Percentiles rank a stretch among this genome's conserved stretches.
phyloP scores from a whole-genome alignment of 257 asterid species.

The Rubia yunnanensis region DNA sequence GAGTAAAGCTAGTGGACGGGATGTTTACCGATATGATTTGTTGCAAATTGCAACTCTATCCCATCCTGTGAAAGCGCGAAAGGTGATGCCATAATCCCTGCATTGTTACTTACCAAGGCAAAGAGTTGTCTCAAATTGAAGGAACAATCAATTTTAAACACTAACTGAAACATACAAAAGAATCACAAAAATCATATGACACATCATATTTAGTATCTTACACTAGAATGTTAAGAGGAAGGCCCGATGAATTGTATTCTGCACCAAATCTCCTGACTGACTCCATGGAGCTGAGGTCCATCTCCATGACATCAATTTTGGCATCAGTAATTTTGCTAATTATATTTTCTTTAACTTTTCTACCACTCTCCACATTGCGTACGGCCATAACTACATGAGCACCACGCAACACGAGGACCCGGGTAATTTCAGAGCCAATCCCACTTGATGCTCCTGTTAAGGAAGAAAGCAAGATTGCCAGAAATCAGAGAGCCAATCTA shows the following conservation, averaged over 20 bases:
- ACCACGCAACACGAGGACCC: slow-evolving; percentile 43
- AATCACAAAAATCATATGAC: not conserved
- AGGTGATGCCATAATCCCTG: slow-evolving; percentile 66
- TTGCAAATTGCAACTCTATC: slow-evolving; percentile 71
- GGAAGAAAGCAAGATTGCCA: slow-evolving; percentile 5
- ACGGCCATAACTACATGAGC: slow-evolving; percentile 64
- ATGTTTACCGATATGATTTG: slow-evolving; percentile 54
- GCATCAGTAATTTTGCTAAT: slow-evolving; percentile 39
- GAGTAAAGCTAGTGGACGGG: not conserved
- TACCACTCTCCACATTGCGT: slow-evolving; percentile 32
- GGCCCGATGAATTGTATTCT: slow-evolving; percentile 29
- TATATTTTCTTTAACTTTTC: slow-evolving; percentile 33
- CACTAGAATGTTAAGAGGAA: slow-evolving; percentile 55
- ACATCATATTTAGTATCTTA: slow-evolving; percentile 15
- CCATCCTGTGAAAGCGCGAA: slow-evolving; percentile 54
- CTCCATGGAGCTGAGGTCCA: slow-evolving; percentile 46
- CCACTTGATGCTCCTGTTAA: slow-evolving; percentile 71
- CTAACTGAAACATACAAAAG: not conserved
- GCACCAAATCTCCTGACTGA: slow-evolving; percentile 52
- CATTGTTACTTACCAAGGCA: slow-evolving; percentile 49
- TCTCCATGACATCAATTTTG: slow-evolving; percentile 54
- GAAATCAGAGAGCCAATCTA: not conserved
- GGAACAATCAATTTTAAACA: not conserved
- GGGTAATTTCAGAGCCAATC: slow-evolving; percentile 48
- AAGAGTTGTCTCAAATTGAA: slow-evolving; percentile 8